phyloP scores from a whole-genome alignment of 2,329 filamentous ascomycete species.

The Myriosclerotinia duriaeana region DNA sequence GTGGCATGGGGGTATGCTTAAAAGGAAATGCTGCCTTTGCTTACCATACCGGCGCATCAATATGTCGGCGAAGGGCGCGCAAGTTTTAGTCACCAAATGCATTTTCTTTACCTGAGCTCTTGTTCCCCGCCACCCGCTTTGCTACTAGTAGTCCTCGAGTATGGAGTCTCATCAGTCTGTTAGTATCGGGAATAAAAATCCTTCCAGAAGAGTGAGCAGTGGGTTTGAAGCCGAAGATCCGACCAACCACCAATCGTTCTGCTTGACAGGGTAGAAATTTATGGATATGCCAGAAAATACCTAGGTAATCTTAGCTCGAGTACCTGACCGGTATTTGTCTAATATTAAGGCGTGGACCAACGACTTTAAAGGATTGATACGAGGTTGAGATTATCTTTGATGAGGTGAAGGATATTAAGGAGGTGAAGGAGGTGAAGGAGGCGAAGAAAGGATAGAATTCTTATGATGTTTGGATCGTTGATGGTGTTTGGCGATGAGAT shows the following conservation, averaged over 20 bases:
- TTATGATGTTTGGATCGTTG: no score
- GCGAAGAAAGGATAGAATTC: background rate
- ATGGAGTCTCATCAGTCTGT: no score
- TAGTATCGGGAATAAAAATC: no score
- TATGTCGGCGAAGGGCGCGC: background rate
- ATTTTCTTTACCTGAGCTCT: slow-evolving; percentile 4
- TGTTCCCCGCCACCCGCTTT: background rate
- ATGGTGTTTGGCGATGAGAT: background rate
- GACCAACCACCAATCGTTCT: background rate
- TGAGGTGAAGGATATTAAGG: no score
- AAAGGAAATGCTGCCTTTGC: background rate
- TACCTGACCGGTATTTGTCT: no score
- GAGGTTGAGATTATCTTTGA: no score
- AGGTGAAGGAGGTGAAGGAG: background rate
- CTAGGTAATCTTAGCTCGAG: no score
- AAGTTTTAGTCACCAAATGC: slow-evolving; percentile 15
- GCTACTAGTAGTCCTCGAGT: no score
- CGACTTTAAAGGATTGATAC: no score
- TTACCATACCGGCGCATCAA: slow-evolving; percentile 7
- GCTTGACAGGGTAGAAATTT: background rate
- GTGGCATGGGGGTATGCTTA: background rate
- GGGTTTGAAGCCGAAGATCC: background rate
- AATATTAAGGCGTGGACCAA: no score
- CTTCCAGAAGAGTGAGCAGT: no score
- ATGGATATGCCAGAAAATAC: background rate